phyloP scores from a whole-genome alignment of 2,329 filamentous ascomycete genomes.

The Chalara sp. region DNA sequence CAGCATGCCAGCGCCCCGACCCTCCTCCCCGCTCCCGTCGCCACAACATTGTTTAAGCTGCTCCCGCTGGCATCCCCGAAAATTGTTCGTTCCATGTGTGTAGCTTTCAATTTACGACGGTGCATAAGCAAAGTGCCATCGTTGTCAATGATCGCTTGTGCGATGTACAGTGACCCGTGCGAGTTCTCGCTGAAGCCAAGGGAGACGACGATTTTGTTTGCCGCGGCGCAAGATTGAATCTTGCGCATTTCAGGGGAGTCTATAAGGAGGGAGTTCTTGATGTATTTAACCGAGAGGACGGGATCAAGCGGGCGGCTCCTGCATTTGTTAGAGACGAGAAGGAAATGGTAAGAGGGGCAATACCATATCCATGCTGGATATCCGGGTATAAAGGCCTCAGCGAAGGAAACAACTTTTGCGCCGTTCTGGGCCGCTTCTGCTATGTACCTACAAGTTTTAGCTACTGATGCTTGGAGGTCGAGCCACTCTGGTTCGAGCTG shows the following conservation, averaged over 20 bases:
- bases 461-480: slow-evolving; percentile 45
- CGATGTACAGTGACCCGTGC: slow-evolving; percentile 37
- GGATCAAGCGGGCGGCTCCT: background rate
- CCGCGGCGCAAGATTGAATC: slow-evolving; percentile 38
- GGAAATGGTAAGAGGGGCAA: slow-evolving; percentile 1
- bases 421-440: slow-evolving; percentile 44
- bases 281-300: slow-evolving; percentile 30
- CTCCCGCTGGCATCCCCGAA: background rate
- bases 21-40: background rate
- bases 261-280: slow-evolving; percentile 35
- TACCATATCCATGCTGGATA: slow-evolving; percentile 39
- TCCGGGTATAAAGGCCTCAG: slow-evolving; percentile 47
- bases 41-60: background rate
- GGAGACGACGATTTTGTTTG: slow-evolving; percentile 38
- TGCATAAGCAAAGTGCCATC: slow-evolving; percentile 35
- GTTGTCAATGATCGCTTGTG: slow-evolving; percentile 44
- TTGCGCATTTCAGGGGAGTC: slow-evolving; percentile 35
- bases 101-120: slow-evolving; percentile 40
- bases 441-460: slow-evolving; percentile 52
- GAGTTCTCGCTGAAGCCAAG: slow-evolving; percentile 42
- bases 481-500: slow-evolving; percentile 56
- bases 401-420: slow-evolving; percentile 47
- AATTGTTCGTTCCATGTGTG: slow-evolving; percentile 16
- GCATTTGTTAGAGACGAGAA: slow-evolving; percentile 12
- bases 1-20: slow-evolving; percentile 26